Base-by-base conservation (phyloP, 2,329 filamentous ascomycete species). In the Diplodia scrobiculata region DNA sequence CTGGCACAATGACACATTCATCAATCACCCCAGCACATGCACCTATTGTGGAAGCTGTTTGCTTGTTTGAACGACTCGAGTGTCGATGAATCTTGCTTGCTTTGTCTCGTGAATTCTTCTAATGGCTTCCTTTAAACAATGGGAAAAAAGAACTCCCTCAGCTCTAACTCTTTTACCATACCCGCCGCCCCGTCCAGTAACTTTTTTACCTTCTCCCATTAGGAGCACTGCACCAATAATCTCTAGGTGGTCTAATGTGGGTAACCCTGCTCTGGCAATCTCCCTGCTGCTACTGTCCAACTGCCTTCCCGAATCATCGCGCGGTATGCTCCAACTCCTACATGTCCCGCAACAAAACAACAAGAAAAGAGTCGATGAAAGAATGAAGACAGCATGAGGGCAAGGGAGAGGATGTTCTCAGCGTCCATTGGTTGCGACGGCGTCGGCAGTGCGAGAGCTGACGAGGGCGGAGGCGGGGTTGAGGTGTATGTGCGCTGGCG, bases 201-300 rank as follows among this genome's bases (percentile, higher is more conserved):
- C 25, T 27, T 58, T 58, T 58, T 58, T 58, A 13, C 27, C 2
- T 51, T 19, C 5, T 41, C 53, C 17, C 32, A 0, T 10, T 2
- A 41, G 13, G 7, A 58, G 17, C 17, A 19, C 38, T 41, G 32
- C 32, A 36, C 32, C 14, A 13, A 48, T 19, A 21, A n/a, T 32
- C 51, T 58, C 54, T 58, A 60, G 19, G 51, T 19, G 36, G 38
- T 60, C 55, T 60, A 60, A 19, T 38, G 13, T 38, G 52, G 27
- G 36, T 25, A 6, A 27, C 21, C 4, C 34, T 41, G 25, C 34
- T 59, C 54, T 47, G 14, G 21, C 54, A 45, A 38, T 27, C 21
- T n/a, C 10, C 7, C 9, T 36, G 34, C 34, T 36, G 9, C 34
- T 36, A 14, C 38, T 59, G 32, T 47, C 54, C 36, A 25, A 17